A percentile compares a stretch with the other conserved stretches of the same genome.
Evolutionary conservation across 345 rosid genomes (phyloP).

Genomic region (Reutealis trisperma): DNA sequence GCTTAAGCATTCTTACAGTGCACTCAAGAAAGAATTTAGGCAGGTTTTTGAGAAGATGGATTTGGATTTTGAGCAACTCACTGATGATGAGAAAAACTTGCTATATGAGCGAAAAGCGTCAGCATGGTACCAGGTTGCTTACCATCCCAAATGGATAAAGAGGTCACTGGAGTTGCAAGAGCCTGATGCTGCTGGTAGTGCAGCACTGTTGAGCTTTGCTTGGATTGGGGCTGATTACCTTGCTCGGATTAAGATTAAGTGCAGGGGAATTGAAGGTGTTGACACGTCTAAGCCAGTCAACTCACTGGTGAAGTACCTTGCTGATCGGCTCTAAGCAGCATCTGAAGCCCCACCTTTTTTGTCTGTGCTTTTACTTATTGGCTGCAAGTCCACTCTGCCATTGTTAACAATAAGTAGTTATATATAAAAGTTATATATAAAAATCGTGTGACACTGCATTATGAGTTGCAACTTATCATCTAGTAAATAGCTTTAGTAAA

Average conservation of each 20-base stretch:
- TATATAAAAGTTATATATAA: no score
- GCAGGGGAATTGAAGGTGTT: slow-evolving; percentile 27
- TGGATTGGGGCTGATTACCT: slow-evolving; percentile 94
- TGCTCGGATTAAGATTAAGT: slow-evolving; percentile 68
- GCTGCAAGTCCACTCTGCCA: slow-evolving; percentile 29
- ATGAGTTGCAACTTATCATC: no score
- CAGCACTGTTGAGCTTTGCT: slow-evolving; percentile 69
- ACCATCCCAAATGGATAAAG: slow-evolving; percentile 72
- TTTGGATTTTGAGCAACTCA: slow-evolving; percentile 42
- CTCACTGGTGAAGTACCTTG: slow-evolving; percentile 58
- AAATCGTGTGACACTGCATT: no score
- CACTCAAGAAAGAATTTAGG: slow-evolving; percentile 76
- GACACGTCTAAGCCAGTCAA: slow-evolving; percentile 64
- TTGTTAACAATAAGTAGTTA: background rate
- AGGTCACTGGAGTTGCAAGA: slow-evolving; percentile 52
- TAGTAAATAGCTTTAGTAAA: background rate
- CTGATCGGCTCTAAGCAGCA: slow-evolving; percentile 46
- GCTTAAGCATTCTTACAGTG: slow-evolving; percentile 65
- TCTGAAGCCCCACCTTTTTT: background rate
- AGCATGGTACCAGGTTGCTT: slow-evolving; percentile 89
- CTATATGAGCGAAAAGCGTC: slow-evolving; percentile 80
- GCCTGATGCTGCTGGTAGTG: slow-evolving; percentile 31
- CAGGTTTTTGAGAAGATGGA: slow-evolving; percentile 56
- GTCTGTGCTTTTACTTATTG: background rate
- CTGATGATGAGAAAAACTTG: slow-evolving; percentile 57